Conservation (phyloP, 2,329 filamentous ascomycete species). For the Calonectria pteridis region DNA sequence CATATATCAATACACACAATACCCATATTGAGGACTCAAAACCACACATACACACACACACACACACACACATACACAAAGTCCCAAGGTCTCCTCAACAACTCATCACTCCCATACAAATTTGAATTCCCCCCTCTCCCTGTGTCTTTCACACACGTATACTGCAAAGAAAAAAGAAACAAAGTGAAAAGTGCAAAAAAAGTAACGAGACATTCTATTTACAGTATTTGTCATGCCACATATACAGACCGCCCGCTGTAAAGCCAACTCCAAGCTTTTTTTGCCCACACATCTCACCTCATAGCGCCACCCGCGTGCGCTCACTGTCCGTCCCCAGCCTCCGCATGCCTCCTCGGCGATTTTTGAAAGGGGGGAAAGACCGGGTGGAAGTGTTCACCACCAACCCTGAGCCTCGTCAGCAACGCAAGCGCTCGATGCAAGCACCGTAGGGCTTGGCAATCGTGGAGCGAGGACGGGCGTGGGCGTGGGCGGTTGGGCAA, state of each 20-base stretch:
- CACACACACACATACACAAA: not conserved
- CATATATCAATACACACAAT: not conserved
- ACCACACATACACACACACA: not conserved
- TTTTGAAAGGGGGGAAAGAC: not conserved
- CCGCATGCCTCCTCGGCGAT: not conserved
- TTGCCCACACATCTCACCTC: not conserved
- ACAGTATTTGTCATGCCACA: not conserved
- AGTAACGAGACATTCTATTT: not conserved
- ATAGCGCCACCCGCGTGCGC: not conserved
- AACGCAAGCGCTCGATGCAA: not conserved
- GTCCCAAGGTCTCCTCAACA: not conserved
- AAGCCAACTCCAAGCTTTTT: not conserved
- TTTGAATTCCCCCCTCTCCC: too few species aligned
- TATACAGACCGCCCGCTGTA: not conserved
- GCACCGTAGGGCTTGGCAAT: not conserved
- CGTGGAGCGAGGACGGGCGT: not conserved
- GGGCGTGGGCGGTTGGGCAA: not conserved
- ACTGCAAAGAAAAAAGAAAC: not conserved
- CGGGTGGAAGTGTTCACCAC: not conserved
- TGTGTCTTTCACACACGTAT: not conserved
- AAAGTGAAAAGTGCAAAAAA: not conserved
- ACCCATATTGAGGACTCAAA: not conserved
- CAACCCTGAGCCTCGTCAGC: not conserved
- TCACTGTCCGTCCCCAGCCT: not conserved
- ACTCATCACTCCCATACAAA: not conserved